Percentiles rank a stretch among this genome's conserved stretches.
These are phyloP conservation scores for Leishmania tarentolae DNA, from an alignment of 208 protist species.

Conservation along the genomic window DNA sequence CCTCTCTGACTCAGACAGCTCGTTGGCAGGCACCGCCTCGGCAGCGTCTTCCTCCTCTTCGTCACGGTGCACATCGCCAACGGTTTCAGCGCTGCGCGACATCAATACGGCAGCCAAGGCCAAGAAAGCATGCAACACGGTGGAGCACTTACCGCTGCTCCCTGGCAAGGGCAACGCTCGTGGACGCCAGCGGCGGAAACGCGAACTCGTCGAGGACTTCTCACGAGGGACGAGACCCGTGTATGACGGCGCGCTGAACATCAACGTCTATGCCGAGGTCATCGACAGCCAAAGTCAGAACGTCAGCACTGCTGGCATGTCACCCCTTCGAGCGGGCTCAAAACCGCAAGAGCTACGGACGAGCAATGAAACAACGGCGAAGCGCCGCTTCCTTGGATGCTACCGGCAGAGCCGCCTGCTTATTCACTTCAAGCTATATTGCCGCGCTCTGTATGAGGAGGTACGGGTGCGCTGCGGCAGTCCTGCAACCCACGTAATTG, in stretches of 20 bases:
- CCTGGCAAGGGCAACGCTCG: neutral
- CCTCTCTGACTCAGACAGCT: slow-evolving; percentile 19
- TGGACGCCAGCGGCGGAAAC: neutral
- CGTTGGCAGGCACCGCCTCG: neutral
- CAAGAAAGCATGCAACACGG: neutral
- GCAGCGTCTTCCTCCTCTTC: neutral
- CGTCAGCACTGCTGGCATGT: neutral
- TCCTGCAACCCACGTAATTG: slow-evolving; percentile 18
- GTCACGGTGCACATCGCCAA: neutral
- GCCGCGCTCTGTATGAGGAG: slow-evolving; percentile 75
- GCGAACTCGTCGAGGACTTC: neutral
- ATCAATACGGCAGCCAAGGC: neutral
- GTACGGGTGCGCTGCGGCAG: slow-evolving; percentile 32
- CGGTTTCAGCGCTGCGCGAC: neutral
- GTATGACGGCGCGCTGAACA: slow-evolving; percentile 42
- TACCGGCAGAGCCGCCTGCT: slow-evolving; percentile 81
- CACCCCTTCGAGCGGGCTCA: neutral
- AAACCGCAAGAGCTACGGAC: neutral
- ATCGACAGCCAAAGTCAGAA: neutral
- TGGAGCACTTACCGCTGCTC: neutral
- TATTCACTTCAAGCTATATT: slow-evolving; percentile 83
- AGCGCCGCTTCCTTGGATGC: slow-evolving; percentile 50
- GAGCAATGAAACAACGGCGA: too few relatives aligned
- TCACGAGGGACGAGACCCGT: slow-evolving; percentile 18
- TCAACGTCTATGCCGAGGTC: slow-evolving; percentile 46